Percentiles rank a stretch among this genome's conserved stretches.
Conservation (phyloP, 169 alveolate genomes). For the Perkinsus chesapeaki region DNA sequence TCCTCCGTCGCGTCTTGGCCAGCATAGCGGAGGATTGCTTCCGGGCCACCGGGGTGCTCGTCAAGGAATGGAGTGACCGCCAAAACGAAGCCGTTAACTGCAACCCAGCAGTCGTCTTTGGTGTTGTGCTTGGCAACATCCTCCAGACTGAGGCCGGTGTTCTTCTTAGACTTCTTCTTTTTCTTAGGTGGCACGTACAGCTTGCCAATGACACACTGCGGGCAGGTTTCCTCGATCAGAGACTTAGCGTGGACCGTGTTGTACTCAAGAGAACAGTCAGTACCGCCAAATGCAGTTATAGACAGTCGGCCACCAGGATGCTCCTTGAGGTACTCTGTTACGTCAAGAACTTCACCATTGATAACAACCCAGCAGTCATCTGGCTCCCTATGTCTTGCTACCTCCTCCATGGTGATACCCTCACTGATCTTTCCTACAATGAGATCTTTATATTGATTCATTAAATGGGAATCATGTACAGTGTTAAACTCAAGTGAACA, state of each 20-base stretch:
- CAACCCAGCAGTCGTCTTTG: constrained; percentile 52
- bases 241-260: not conserved
- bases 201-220: not conserved
- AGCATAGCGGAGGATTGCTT: constrained; percentile 39
- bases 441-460: not conserved
- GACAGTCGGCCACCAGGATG: constrained; percentile 59
- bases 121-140: constrained; percentile 45
- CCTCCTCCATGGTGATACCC: not conserved
- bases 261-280: not conserved
- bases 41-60: constrained; percentile 61
- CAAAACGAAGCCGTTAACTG: constrained; percentile 46
- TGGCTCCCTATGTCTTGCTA: constrained; percentile 2
- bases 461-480: not conserved
- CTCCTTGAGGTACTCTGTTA: constrained; percentile 37
- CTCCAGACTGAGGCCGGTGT: constrained; percentile 3
- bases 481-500: not conserved
- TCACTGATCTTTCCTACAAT: not conserved
- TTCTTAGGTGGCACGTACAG: not conserved
- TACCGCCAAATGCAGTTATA: constrained; percentile 1
- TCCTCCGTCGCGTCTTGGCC: constrained; percentile 26
- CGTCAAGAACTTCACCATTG: constrained; percentile 45
- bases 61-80: constrained; percentile 48
- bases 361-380: constrained; percentile 45
- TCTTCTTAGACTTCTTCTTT: not conserved
- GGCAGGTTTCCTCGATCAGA: not conserved